These are phyloP conservation scores for Pestalotiopsis sp. DNA, from an alignment of 2,329 filamentous ascomycete species.

Conservation along the genomic window DNA sequence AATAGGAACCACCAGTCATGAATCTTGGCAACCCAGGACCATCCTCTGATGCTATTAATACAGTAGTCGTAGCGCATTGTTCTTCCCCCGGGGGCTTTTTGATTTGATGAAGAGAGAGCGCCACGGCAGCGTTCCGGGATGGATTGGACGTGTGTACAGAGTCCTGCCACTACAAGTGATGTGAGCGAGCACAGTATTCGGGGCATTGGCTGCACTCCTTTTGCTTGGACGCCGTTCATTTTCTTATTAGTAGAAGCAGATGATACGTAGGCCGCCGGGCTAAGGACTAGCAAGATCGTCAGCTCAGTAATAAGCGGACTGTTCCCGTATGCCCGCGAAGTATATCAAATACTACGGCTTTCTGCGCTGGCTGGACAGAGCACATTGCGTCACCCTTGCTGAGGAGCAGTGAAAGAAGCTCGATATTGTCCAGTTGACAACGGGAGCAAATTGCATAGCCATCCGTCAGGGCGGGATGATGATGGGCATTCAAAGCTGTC, in stretches of 20 bases:
- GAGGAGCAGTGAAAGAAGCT: background rate
- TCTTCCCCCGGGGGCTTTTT: background rate
- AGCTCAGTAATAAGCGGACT: background rate
- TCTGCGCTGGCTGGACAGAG: background rate
- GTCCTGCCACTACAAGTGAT: background rate
- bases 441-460: background rate
- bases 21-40: background rate
- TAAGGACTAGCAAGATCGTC: background rate
- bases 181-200: background rate
- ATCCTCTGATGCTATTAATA: constrained; percentile 6
- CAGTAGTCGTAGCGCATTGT: background rate
- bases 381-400: background rate
- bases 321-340: background rate
- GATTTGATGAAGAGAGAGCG: background rate
- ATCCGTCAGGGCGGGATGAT: background rate
- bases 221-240: background rate
- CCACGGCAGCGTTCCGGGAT: background rate
- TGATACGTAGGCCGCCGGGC: background rate
- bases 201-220: background rate
- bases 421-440: background rate
- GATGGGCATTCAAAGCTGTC: background rate
- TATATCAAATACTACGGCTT: background rate
- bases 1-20: background rate
- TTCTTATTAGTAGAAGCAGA: background rate
- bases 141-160: background rate